These are phyloP conservation scores for Silene coronaria DNA, from an alignment of 179 eudicot species.

Conservation along the genomic window DNA sequence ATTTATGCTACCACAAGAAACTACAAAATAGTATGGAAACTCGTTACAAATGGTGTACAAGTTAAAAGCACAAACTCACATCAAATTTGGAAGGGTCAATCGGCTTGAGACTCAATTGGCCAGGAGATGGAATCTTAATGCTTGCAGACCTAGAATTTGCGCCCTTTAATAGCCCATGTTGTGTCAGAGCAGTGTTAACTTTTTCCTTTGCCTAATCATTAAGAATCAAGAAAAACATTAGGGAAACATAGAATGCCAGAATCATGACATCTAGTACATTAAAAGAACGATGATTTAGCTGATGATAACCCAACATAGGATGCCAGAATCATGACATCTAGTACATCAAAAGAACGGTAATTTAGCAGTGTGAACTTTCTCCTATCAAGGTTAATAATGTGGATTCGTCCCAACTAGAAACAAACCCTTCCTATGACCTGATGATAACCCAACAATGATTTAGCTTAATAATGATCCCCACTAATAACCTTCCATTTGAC, in stretches of 20 bases:
- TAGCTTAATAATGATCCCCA: no score
- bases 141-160: slow-evolving; percentile 43
- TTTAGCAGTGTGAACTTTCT: no score
- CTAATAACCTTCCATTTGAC: no score
- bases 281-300: background rate
- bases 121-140: slow-evolving; percentile 65
- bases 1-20: background rate
- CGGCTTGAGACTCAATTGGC: slow-evolving; percentile 61
- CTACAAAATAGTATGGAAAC: background rate
- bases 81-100: slow-evolving; percentile 78
- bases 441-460: no score
- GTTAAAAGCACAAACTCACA: slow-evolving; percentile 37
- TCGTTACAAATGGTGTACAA: background rate
- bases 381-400: background rate
- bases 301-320: no score
- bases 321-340: background rate
- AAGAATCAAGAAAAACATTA: background rate
- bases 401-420: no score
- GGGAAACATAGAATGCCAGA: background rate
- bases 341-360: background rate
- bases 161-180: slow-evolving; percentile 62
- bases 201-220: slow-evolving; percentile 62
- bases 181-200: slow-evolving; percentile 51
- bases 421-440: no score
- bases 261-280: background rate